Base-by-base conservation (phyloP, 2,329 filamentous ascomycete genomes). In the Conoideocrella luteorostrata region DNA sequence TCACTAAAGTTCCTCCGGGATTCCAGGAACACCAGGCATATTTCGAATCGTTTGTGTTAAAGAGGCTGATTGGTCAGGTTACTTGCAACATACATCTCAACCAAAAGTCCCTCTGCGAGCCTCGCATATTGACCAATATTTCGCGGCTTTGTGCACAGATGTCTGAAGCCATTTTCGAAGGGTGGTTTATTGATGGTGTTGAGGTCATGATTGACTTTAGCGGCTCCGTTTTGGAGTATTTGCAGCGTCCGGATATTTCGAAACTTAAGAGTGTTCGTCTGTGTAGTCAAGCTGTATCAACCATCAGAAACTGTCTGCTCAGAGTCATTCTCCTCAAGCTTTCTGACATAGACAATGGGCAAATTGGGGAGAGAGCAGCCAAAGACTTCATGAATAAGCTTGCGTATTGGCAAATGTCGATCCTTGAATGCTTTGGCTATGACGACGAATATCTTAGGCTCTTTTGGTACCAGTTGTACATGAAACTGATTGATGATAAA, bases 1-100 rank as follows among this genome's bases (percentile, higher is more conserved):
- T 88, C 56, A 70, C 87, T 42, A 95, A 93, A 60, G 85, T 91
- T 0, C 93, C 94, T 2, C 88, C 93, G 1, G 90, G 91, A 0
- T 95, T 95, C 56, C 80, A 91, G 52, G 93, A 97, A 59, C 89
- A 97, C 53, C 90, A 96, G 56, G 88, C 89, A 0, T 95, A 90
- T 60, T 96, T 98, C 52, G 88, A 95, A 58, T 95, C 93, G 0
- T 96, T 90, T 58, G 70, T 97, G 3, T 69, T 97, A 17, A 79
- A 82, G 22, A 84, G 84, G 50, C 81, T 86, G 0, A 76, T 96
- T 36, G 75, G 80, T 3, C 79, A 85, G 23, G 67, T 95, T 13
- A 78, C 78, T 26, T 85, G 77, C 45, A 73, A 79, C 18, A 74
- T 97, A 7, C 80, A 87, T 47, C 66, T 84, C 2, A 78, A 90